Evolutionary conservation across 2,329 filamentous ascomycete species (phyloP), one percentile per base, ranked within the genome.

Genomic region (Diplodia mutila): DNA sequence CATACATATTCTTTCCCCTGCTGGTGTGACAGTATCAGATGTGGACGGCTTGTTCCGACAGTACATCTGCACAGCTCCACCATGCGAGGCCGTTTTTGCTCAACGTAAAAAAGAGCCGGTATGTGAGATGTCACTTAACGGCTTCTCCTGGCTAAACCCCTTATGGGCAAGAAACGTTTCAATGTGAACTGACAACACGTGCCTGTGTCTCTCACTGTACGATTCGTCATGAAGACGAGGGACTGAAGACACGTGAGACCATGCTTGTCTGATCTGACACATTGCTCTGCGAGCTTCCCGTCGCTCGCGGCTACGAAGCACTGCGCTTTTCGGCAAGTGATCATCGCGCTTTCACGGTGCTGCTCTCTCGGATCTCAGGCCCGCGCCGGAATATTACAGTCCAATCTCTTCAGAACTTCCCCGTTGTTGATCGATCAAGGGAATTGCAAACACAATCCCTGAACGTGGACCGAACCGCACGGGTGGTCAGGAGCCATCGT

Each of bases 121-220:
- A 63, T 63, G 59, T 48, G 59, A 63, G 59, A 21, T 63, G 46
- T 63, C 59, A 63, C 42, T 37, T 63, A 51, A 29, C 29, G 59
- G 59, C 42, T 11, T n/a, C 37, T 51, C 42, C 37, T 51, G 46
- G 34, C 27, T 32, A n/a, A 3, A 27, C n/a, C 18, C n/a, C 25
- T 32, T 14, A 4, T 23, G 23, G 32, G 39, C 57, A n/a, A 21
- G 18, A 42, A 11, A 12, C 16, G 34, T 11, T 23, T 48, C 12
- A 9, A 37, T 11, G 34, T 48, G 25, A 46, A 23, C 21, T 37
- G 23, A 37, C 4, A 23, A 37, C 27, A 21, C 14, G 27, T 21
- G 34, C 59, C 29, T 63, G 42, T 21, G 59, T 63, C 27, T 61
- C 57, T 63, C 29, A 29, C n/a, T 8, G 2, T 14, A 6, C 18